phyloP scores from a whole-genome alignment of 108 stramenopile species.

The Skeletonema menzelii region DNA sequence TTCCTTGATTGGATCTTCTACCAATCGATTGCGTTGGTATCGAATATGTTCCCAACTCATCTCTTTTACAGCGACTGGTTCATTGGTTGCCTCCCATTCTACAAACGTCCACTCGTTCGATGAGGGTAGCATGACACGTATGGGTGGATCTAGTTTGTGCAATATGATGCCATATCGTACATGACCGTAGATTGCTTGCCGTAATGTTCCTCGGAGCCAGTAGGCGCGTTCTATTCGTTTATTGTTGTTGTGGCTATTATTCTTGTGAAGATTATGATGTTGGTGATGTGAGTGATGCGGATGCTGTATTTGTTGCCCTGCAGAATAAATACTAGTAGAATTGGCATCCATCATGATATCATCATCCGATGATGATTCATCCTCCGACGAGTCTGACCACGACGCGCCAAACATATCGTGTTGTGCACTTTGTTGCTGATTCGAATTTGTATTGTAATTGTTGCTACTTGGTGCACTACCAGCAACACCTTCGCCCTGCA shows the following conservation, averaged over 20 bases:
- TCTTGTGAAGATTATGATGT: background rate
- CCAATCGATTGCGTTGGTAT: slow-evolving; percentile 56
- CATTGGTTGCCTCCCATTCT: slow-evolving; percentile 81
- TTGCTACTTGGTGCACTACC: background rate
- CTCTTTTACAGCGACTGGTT: slow-evolving; percentile 83
- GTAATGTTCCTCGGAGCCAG: slow-evolving; percentile 80
- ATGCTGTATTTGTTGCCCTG: slow-evolving; percentile 2
- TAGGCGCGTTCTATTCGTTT: slow-evolving; percentile 56
- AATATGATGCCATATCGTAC: slow-evolving; percentile 76
- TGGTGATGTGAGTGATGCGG: slow-evolving; percentile 1
- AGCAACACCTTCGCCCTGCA: background rate
- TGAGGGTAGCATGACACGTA: slow-evolving; percentile 21
- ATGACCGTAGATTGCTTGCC: slow-evolving; percentile 83
- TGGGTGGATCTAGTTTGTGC: slow-evolving; percentile 41
- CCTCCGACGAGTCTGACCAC: slow-evolving; percentile 24
- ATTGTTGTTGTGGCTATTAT: slow-evolving; percentile 5
- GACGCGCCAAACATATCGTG: slow-evolving; percentile 5
- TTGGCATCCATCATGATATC: slow-evolving; percentile 25
- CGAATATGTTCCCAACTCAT: slow-evolving; percentile 83
- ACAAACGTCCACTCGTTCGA: slow-evolving; percentile 32
- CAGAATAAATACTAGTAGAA: background rate
- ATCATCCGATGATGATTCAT: slow-evolving; percentile 3
- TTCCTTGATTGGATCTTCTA: slow-evolving; percentile 86
- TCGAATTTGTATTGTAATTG: background rate
- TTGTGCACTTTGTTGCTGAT: background rate